phyloP scores from a whole-genome alignment of 1,284 basidiomycete genomes.

The Moesziomyces globuligerus region DNA sequence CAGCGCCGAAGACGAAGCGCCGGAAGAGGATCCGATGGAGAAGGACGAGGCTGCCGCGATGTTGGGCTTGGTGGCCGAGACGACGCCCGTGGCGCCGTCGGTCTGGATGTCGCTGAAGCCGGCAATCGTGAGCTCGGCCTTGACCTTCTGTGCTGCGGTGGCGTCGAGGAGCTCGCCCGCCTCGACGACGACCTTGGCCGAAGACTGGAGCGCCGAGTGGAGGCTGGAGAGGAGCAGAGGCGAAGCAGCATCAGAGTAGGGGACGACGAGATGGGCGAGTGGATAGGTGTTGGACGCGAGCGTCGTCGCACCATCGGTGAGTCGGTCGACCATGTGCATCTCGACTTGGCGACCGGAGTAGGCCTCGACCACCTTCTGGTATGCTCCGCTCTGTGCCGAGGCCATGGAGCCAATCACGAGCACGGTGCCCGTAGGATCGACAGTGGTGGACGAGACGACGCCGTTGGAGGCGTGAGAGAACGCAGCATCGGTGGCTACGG shows the following conservation, averaged over 20 bases:
- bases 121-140: conserved; percentile 53
- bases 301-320: conserved; percentile 57
- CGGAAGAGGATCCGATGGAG: conserved; percentile 35
- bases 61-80: conserved; percentile 22
- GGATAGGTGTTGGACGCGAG: conserved; percentile 47
- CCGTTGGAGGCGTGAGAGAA: conserved; percentile 42
- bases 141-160: conserved; percentile 27
- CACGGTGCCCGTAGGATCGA: conserved; percentile 38
- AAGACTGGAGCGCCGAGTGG: conserved; percentile 36
- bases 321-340: conserved; percentile 66
- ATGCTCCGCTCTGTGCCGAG: conserved; percentile 55
- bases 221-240: conserved; percentile 46
- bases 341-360: conserved; percentile 54
- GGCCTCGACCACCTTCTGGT: conserved; percentile 56
- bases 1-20: conserved; percentile 32
- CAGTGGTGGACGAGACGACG: conserved; percentile 37
- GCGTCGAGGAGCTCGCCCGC: conserved; percentile 38
- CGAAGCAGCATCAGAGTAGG: conserved; percentile 44
- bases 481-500: conserved; percentile 37
- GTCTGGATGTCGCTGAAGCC: conserved; percentile 48
- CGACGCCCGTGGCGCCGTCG: conserved; percentile 12
- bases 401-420: conserved; percentile 63
- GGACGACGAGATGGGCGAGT: conserved; percentile 45
- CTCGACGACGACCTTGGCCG: conserved; percentile 45
- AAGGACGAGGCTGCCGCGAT: conserved; percentile 14